Base-by-base conservation (phyloP, 306 rosid genomes). In the Vicia sativa region DNA sequence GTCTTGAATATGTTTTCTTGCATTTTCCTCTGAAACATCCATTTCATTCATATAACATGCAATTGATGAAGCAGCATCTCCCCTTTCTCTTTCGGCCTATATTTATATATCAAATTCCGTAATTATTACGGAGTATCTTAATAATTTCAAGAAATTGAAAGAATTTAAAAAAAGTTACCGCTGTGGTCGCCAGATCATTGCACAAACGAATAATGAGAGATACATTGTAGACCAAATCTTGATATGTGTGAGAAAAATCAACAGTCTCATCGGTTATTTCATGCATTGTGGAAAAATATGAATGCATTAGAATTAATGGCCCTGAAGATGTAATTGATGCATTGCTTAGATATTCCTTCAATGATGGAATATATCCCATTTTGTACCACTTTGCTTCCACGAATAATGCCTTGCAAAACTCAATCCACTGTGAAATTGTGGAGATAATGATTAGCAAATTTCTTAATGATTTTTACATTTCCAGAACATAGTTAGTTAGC, bases 301-400 rank as follows among this genome's bases (percentile, higher is more conserved):
- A 25, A 46, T 75, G 91, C 4, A 78, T 43, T 13, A 87, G 16
- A 55, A 81, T 58, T 11, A 85, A 0, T 1, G 87, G 81, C 12
- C 79, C 86, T 0, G 93, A 81, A 13, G 96, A 85, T 45, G 96
- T 77, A 73, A 83, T 72, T 75, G 86, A 85, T 43, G 75, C 91
- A 50, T 81, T 87, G 41, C 71, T 68, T 16, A 85, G 31, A 66
- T 87, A 85, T 75, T 87, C 87, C 64, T 87, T 48, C 57, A 82
- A 16, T 5, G 88, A 46, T 34, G 92, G 92, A 23, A 59, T 68
- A 37, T 89, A 54, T 23, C 80, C 78, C 42, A 29, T 48, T 34
- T 50, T 71, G 52, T 69, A 74, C 95, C 95, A 85, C 76, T 81
- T 76, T 43, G 95, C 95, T 75, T 88, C 95, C 75, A 67, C 63